Conservation (phyloP, 805 yeast genomes). For the Yamadazyma ubonensis region DNA sequence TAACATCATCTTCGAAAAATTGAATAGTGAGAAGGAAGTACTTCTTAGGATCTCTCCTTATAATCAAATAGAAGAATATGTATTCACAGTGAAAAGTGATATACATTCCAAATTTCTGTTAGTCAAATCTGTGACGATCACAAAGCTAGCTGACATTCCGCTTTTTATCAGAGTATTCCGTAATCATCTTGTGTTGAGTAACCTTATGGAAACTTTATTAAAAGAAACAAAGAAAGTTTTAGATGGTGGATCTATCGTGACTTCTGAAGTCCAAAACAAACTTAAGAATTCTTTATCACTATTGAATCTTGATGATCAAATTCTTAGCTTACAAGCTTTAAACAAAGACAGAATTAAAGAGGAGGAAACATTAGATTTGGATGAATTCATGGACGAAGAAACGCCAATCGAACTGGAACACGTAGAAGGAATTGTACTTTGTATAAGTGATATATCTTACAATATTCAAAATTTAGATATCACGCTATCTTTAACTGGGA, state of each 20-base stretch:
- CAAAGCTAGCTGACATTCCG: conserved; percentile 24
- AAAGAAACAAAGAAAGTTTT: not conserved
- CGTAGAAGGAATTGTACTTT: conserved; percentile 22
- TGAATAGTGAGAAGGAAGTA: conserved; percentile 16
- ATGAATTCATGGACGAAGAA: conserved; percentile 26
- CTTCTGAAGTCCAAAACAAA: conserved; percentile 20
- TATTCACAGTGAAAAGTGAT: conserved; percentile 8
- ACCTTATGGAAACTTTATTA: conserved; percentile 14
- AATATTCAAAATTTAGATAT: conserved; percentile 6
- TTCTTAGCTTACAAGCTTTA: conserved; percentile 32
- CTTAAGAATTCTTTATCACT: conserved; percentile 36
- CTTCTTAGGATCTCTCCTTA: not conserved
- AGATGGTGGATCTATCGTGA: conserved; percentile 11
- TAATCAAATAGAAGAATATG: not conserved
- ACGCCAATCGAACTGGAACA: conserved; percentile 14
- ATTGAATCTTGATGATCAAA: conserved; percentile 38
- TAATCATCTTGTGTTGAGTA: conserved; percentile 30
- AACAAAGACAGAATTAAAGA: conserved; percentile 15
- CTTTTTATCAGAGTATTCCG: conserved; percentile 29
- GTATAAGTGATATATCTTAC: conserved; percentile 22
- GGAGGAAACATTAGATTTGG: conserved; percentile 20
- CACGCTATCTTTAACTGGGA: conserved; percentile 4
- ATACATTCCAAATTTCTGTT: conserved; percentile 22
- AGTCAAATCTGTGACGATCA: conserved; percentile 23
- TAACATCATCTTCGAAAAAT: conserved; percentile 8